Base-by-base conservation (phyloP, 768 basidiomycete genomes). In the Tubosaeta sp. region DNA sequence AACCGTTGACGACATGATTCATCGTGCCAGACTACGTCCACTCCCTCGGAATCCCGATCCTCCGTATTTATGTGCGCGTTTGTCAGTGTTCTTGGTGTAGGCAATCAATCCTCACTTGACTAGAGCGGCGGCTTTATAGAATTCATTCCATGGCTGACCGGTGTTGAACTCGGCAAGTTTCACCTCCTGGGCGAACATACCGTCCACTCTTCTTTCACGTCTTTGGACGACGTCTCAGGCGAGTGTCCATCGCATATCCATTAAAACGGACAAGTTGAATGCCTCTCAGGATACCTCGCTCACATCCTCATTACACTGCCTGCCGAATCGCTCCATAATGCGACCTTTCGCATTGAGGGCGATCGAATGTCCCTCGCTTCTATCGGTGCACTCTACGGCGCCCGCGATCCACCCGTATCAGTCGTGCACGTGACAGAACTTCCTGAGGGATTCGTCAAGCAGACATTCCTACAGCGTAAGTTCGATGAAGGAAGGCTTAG, bases 321-420 rank as follows among this genome's bases (percentile, higher is more conserved):
- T 1, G 34, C 54, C 0, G 48, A 55, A 13, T 54, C 60, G 25
- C 62, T 71, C 12, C 61, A 64, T 12, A 52, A 74, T 47, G 58
- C 50, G 3, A 65, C 65, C 6, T 70, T 73, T 60, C 71, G 71
- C 17, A 62, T 73, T 32, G 55, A 74, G 51, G 73, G 72, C n/a
- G 66, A 72, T 26, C 66, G 69, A 4, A 55, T 33, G 5, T 60
- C 62, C 10, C 58, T 71, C 6, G 46, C 56, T 17, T 58, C 65
- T 0, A 51, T 70, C 17, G 72, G 61, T 11, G 50, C 60, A 42
- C 53, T 71, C 25, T 70, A 68, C 46, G 66, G 59, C 38, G 59
- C 58, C 8, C 44, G 50, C 48, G 12, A 43, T 25, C 58, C 62
- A 13, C 50, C 59, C 9, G 57, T 65, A 12, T 54, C 66, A 3